These are phyloP conservation scores for Zoysia japonica DNA, from an alignment of 176 grass and related monocot genomes.

Conservation along the genomic window DNA sequence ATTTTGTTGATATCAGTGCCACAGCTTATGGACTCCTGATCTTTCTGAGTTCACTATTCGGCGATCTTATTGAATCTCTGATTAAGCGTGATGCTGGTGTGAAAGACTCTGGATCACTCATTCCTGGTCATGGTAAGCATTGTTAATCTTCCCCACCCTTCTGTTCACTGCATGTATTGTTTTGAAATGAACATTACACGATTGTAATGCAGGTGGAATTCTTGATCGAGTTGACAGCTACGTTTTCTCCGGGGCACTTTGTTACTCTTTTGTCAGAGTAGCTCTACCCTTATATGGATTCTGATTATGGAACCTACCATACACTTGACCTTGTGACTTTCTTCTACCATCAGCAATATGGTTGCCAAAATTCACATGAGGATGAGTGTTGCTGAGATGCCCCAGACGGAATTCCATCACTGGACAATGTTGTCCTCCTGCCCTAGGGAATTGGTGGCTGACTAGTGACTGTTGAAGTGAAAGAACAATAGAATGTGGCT, in stretches of 20 bases:
- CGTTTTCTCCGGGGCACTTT: constrained; percentile 91
- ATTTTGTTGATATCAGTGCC: constrained; percentile 62
- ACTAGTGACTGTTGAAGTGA: constrained; percentile 4
- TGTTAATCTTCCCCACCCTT: constrained; percentile 1
- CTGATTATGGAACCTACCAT: constrained; percentile 35
- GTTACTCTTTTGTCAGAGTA: constrained; percentile 95
- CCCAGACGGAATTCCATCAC: not conserved
- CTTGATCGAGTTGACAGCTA: constrained; percentile 98
- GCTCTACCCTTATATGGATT: constrained; percentile 68
- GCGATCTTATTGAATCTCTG: constrained; percentile 89
- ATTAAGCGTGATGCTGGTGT: constrained; percentile 97
- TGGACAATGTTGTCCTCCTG: not conserved
- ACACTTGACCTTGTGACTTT: not conserved
- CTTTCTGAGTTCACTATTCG: constrained; percentile 87
- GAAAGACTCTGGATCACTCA: constrained; percentile 96
- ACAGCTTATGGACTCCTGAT: constrained; percentile 78
- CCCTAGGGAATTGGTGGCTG: not conserved
- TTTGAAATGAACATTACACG: constrained; percentile 28
- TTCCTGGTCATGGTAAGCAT: constrained; percentile 87
- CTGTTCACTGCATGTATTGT: constrained; percentile 8
- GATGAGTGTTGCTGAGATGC: constrained; percentile 14
- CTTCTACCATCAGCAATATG: not conserved
- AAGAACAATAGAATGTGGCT: not conserved
- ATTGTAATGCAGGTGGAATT: constrained; percentile 75
- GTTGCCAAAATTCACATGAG: not conserved